A percentile compares a stretch with the other conserved stretches of the same genome.
These are phyloP conservation scores for Pichia occidentalis DNA, from an alignment of 805 yeast genomes.

Conservation along the genomic window DNA sequence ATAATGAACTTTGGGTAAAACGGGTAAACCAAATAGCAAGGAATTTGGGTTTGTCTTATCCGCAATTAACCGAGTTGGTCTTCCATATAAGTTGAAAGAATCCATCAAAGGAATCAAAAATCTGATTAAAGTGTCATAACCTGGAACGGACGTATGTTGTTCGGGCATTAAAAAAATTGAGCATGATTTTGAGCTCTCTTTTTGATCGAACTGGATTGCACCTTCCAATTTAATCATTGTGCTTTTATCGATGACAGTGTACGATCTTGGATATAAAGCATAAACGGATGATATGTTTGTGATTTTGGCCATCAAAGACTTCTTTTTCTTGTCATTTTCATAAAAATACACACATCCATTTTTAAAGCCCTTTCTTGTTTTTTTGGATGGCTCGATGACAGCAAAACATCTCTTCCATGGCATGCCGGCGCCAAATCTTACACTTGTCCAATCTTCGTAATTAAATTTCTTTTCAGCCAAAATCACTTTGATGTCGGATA, in stretches of 20 bases:
- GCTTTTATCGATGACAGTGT: conserved; percentile 72
- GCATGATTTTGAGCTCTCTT: conserved; percentile 46
- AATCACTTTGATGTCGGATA: conserved; percentile 81
- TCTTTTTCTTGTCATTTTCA: conserved; percentile 70
- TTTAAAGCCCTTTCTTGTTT: conserved; percentile 39
- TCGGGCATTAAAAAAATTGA: conserved; percentile 79
- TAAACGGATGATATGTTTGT: conserved; percentile 63
- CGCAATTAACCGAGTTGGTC: conserved; percentile 70
- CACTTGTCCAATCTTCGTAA: conserved; percentile 93
- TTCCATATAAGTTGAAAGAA: conserved; percentile 71
- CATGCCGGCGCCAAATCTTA: conserved; percentile 94
- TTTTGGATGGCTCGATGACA: conserved; percentile 66
- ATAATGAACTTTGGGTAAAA: conserved; percentile 70
- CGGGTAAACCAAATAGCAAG: conserved; percentile 74
- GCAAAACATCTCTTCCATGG: conserved; percentile 96
- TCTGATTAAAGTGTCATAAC: conserved; percentile 78
- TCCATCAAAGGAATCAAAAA: conserved; percentile 71
- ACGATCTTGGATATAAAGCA: conserved; percentile 90
- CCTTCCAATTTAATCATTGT: conserved; percentile 91
- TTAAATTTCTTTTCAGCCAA: conserved; percentile 75
- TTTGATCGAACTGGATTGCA: conserved; percentile 51
- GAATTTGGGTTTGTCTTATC: conserved; percentile 62
- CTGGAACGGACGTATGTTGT: conserved; percentile 73
- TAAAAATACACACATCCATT: conserved; percentile 73
- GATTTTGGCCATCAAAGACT: conserved; percentile 75